Evolutionary conservation across 2,329 filamentous ascomycete genomes (phyloP).

Genomic region (Nigrospora sphaerica): DNA sequence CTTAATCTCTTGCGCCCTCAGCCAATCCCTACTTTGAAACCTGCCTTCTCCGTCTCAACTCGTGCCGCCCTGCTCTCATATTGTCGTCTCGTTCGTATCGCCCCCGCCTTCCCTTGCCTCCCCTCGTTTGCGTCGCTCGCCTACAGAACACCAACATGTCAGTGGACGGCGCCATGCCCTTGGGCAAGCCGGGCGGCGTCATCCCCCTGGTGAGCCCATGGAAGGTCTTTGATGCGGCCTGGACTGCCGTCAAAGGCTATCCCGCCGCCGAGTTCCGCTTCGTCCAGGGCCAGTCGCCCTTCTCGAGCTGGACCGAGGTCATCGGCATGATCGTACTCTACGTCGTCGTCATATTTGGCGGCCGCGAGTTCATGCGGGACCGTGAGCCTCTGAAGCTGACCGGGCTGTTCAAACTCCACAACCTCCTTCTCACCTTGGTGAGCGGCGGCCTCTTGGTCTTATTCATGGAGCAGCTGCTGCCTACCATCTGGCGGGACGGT

Average conservation of each 20-base stretch:
- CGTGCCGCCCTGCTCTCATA: too few relatives aligned
- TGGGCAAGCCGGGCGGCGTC: conserved; percentile 6
- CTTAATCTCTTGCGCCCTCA: too few relatives aligned
- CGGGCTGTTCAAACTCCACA: conserved; percentile 87
- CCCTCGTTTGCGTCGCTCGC: too few relatives aligned
- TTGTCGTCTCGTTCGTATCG: too few relatives aligned
- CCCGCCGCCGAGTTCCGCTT: conserved; percentile 80
- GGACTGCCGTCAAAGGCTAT: conserved; percentile 68
- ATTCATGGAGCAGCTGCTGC: conserved; percentile 84
- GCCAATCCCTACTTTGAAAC: too few relatives aligned
- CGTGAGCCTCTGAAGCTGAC: conserved; percentile 82
- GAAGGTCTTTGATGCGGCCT: conserved; percentile 86
- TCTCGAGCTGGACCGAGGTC: conserved; percentile 81
- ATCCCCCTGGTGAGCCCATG: conserved; percentile 72
- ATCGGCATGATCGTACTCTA: conserved; percentile 74
- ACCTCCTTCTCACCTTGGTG: conserved; percentile 82
- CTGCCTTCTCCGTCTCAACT: too few relatives aligned
- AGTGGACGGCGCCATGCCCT: background rate
- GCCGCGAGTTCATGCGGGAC: conserved; percentile 83
- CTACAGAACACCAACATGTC: background rate
- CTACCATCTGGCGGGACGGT: conserved; percentile 71
- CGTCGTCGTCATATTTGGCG: conserved; percentile 87
- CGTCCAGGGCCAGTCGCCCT: conserved; percentile 68
- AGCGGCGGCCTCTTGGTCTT: conserved; percentile 71
- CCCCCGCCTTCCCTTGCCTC: too few relatives aligned